These are phyloP conservation scores for Cryptosporidium andersoni DNA, from an alignment of 169 alveolate species.

Conservation along the genomic window DNA sequence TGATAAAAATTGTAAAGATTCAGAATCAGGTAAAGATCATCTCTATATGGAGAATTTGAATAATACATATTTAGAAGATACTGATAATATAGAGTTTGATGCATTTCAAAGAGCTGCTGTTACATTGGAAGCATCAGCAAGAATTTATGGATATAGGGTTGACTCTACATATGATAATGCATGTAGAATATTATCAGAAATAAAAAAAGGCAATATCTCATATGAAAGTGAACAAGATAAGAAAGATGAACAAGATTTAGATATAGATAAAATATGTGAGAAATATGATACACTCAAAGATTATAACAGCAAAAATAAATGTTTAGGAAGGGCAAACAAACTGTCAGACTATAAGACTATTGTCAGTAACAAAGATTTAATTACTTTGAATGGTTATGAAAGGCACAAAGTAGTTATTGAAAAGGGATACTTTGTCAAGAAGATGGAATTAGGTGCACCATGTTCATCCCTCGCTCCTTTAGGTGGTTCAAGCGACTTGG, in stretches of 20 bases:
- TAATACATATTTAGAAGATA: background rate
- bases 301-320: background rate
- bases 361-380: constrained; percentile 9
- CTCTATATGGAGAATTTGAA: background rate
- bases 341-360: background rate
- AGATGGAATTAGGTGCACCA: constrained; percentile 4
- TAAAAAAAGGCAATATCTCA: constrained; percentile 38
- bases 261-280: background rate
- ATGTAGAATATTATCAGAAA: constrained; percentile 37
- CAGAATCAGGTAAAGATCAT: background rate
- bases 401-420: constrained; percentile 14
- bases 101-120: constrained; percentile 70
- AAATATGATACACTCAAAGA: background rate
- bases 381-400: constrained; percentile 36
- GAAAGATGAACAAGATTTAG: constrained; percentile 5
- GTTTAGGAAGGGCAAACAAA: background rate
- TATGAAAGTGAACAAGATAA: constrained; percentile 11
- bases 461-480: background rate
- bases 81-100: constrained; percentile 5
- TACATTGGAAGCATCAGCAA: constrained; percentile 63
- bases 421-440: constrained; percentile 29
- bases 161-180: constrained; percentile 67
- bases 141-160: constrained; percentile 69
- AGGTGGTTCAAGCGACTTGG: constrained; percentile 13
- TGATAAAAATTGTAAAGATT: background rate